Percentiles rank a stretch among this genome's conserved stretches.
phyloP scores from a whole-genome alignment of 192 early-diverging fungal species.

The Podila epicladia region DNA sequence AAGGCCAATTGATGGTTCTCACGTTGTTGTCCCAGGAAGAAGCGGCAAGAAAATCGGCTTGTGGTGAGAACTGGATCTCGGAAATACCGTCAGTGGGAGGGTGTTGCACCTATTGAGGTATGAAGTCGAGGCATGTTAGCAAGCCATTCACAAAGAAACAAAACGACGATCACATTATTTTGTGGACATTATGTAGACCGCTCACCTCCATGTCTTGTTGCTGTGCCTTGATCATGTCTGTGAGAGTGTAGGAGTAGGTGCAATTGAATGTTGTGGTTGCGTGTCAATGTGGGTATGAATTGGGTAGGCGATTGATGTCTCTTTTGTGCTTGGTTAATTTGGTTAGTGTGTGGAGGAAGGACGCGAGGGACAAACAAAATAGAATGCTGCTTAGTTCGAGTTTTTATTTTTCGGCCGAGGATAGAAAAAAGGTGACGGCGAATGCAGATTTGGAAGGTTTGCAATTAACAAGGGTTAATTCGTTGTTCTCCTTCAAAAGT shows the following conservation, averaged over 20 bases:
- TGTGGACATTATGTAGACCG: background rate
- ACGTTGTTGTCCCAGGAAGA: constrained; percentile 91
- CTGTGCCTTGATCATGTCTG: constrained; percentile 11
- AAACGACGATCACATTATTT: background rate
- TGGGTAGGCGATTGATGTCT: background rate
- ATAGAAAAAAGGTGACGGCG: no score
- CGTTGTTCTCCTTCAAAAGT: background rate
- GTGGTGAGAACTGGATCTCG: constrained; percentile 80
- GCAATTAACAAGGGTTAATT: no score
- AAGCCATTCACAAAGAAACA: background rate
- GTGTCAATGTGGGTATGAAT: background rate
- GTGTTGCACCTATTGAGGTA: constrained; percentile 57
- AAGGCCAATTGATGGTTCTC: constrained; percentile 9
- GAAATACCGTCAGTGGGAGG: constrained; percentile 85
- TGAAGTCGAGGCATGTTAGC: background rate
- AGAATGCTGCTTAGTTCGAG: no score
- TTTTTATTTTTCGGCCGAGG: no score
- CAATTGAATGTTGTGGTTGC: background rate
- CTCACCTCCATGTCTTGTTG: constrained; percentile 15
- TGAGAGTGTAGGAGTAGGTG: background rate
- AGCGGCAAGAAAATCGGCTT: constrained; percentile 86
- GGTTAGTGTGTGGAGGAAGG: background rate
- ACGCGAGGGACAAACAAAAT: background rate
- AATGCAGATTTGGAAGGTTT: no score
- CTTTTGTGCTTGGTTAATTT: background rate